phyloP scores from a whole-genome alignment of 352 stramenopile species.

The Phytopythium chamaehyphon region DNA sequence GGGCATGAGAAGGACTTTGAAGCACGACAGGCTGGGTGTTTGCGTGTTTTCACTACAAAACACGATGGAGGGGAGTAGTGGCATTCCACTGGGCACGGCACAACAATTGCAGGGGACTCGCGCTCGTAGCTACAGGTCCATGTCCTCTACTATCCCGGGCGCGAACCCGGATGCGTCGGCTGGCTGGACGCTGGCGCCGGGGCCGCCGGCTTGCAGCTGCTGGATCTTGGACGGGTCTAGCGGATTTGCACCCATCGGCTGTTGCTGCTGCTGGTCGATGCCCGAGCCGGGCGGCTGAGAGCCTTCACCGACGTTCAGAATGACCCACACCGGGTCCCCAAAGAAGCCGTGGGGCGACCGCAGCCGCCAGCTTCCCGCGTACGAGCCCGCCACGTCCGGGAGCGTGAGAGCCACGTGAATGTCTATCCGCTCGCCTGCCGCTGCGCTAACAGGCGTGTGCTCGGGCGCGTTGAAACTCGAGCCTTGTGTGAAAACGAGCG shows the following conservation, averaged over 20 bases:
- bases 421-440: conserved; percentile 54
- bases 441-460: conserved; percentile 41
- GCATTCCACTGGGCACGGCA: no score
- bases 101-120: neutral
- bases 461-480: conserved; percentile 55
- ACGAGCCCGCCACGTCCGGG: conserved; percentile 48
- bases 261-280: conserved; percentile 15
- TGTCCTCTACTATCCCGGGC: conserved; percentile 33
- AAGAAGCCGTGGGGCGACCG: conserved; percentile 61
- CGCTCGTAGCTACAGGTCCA: conserved; percentile 29
- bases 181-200: conserved; percentile 3
- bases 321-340: conserved; percentile 73
- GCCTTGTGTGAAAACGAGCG: conserved; percentile 63
- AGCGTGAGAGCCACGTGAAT: conserved; percentile 52
- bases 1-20: no score
- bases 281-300: conserved; percentile 19
- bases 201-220: conserved; percentile 13
- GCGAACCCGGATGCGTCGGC: conserved; percentile 6
- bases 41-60: no score
- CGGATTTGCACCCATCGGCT: conserved; percentile 6
- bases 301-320: conserved; percentile 52
- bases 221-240: conserved; percentile 31
- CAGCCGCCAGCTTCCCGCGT: conserved; percentile 75
- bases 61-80: no score
- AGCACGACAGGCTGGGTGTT: no score